These are phyloP conservation scores for Friedmanniomyces simplex DNA, from an alignment of 495 filamentous ascomycete genomes.

Conservation along the genomic window DNA sequence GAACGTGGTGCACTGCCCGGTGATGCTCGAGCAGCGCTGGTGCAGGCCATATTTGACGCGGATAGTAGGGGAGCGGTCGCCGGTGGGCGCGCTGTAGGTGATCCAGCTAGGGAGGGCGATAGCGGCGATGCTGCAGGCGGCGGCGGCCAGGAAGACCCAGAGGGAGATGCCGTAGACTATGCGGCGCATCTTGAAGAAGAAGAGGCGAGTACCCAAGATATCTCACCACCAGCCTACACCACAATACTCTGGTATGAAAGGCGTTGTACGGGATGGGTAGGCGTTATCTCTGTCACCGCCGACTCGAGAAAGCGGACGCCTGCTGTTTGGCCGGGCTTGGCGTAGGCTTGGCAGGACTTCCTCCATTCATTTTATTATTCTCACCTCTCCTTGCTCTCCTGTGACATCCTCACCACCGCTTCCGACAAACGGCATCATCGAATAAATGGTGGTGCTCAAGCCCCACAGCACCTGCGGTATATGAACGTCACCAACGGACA, in stretches of 20 bases:
- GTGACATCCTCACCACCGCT: too few species aligned
- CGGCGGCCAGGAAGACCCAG: constrained; percentile 38
- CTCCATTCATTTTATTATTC: too few species aligned
- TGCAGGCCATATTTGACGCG: constrained; percentile 70
- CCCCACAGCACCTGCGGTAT: too few species aligned
- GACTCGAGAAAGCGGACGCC: not conserved
- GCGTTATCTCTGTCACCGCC: not conserved
- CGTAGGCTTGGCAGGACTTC: not conserved
- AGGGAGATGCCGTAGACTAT: constrained; percentile 33
- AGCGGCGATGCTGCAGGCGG: constrained; percentile 61
- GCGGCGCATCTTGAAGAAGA: constrained; percentile 26
- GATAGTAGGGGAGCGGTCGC: constrained; percentile 40
- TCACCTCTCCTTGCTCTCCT: too few species aligned
- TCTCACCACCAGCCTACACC: not conserved
- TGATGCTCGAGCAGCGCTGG: constrained; percentile 58
- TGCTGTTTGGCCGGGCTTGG: too few species aligned
- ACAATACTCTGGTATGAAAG: too few species aligned
- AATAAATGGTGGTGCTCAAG: too few species aligned
- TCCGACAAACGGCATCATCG: too few species aligned
- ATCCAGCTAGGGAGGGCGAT: constrained; percentile 75
- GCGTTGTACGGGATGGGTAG: not conserved
- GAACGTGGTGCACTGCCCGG: constrained; percentile 46
- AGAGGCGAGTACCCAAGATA: not conserved
- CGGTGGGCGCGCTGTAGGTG: constrained; percentile 21
- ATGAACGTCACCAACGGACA: too few species aligned